Conservation (phyloP, 768 basidiomycete species). For the Rhizopogon roseolus region DNA sequence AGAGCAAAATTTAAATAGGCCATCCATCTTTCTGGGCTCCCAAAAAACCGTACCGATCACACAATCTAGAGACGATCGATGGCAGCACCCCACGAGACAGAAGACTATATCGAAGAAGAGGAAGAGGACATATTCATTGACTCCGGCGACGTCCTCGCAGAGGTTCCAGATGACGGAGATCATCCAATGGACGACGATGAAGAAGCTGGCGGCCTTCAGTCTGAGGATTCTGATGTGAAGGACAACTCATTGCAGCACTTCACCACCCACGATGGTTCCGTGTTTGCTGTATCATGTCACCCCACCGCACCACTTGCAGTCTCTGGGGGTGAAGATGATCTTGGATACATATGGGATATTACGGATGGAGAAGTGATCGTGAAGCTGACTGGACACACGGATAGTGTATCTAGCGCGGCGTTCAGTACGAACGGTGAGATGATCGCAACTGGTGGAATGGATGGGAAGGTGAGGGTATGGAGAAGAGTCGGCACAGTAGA, state of each 20-base stretch:
- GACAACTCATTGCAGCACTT: slow-evolving; percentile 72
- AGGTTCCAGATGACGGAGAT: slow-evolving; percentile 63
- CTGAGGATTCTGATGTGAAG: slow-evolving; percentile 36
- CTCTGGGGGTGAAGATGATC: slow-evolving; percentile 93
- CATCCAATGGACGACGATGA: slow-evolving; percentile 70
- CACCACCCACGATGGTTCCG: slow-evolving; percentile 63
- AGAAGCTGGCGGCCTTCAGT: slow-evolving; percentile 43
- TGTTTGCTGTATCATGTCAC: slow-evolving; percentile 82
- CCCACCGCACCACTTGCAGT: slow-evolving; percentile 77
- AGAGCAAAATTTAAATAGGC: too few relatives aligned
- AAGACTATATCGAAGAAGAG: slow-evolving; percentile 33
- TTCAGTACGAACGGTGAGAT: slow-evolving; percentile 91
- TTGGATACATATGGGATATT: slow-evolving; percentile 91
- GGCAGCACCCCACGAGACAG: slow-evolving; percentile 33
- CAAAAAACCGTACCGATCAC: neutral
- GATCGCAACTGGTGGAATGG: slow-evolving; percentile 97
- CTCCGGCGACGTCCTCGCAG: slow-evolving; percentile 59
- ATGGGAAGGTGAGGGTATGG: slow-evolving; percentile 93
- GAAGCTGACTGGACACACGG: slow-evolving; percentile 87
- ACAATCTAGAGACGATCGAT: slow-evolving; percentile 2
- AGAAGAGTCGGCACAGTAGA: slow-evolving; percentile 71
- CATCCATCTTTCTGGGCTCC: slow-evolving; percentile 1
- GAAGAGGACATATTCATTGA: slow-evolving; percentile 59
- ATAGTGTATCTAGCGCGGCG: slow-evolving; percentile 75
- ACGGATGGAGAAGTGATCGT: slow-evolving; percentile 76